Evolutionary conservation across 169 alveolate genomes (phyloP), one percentile per base, ranked within the genome.

Genomic region (Plasmodium cynomolgi): DNA sequence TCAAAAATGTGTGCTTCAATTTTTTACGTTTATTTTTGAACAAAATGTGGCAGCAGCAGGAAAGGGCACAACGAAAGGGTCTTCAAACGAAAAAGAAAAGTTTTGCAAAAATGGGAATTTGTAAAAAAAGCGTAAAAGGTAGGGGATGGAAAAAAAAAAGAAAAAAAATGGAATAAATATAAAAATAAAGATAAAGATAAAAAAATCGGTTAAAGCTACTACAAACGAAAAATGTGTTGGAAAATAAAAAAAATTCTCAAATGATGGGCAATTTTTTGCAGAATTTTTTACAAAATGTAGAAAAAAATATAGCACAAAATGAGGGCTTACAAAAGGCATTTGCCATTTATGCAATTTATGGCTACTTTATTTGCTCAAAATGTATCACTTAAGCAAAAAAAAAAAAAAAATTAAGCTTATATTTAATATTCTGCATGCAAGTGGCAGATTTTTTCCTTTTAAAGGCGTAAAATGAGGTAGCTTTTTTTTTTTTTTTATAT

Each of bases 401-500:
- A 83, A 50, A 29, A 20, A 82, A 54, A 31, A 50, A 39, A 34
- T 56, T 56, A 56, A 17, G 72, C 26, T 56, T 56, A 15, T 56
- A 56, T 5, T 56, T 44, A 81, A 17, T 47, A 47, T 75, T 26
- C 34, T 2, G 34, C 41, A 56, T 33, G 83, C 37, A 17, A 31
- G 9, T 11, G 17, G 26, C 47, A 29, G 47, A 15, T 56, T 17
- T 56, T 17, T 56, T 56, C 26, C 29, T 56, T 17, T 56, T 17
- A 31, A 75, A 29, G 37, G 26, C 3, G 81, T 72, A 75, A 34
- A 75, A 75, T 41, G 20, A 75, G 56, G 83, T 75, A 75, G 82
- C 77, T 75, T 80, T 80, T 80, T 80, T 80, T 80, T 80, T 82
- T 54, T 26, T 31, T n/a, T n/a, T n/a, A n/a, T n/a, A n/a, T n/a